A percentile compares a stretch with the other conserved stretches of the same genome.
Evolutionary conservation across 371 early-diverging fungal species (phyloP).

Genomic region (Paraphysoderma sedebokerense): DNA sequence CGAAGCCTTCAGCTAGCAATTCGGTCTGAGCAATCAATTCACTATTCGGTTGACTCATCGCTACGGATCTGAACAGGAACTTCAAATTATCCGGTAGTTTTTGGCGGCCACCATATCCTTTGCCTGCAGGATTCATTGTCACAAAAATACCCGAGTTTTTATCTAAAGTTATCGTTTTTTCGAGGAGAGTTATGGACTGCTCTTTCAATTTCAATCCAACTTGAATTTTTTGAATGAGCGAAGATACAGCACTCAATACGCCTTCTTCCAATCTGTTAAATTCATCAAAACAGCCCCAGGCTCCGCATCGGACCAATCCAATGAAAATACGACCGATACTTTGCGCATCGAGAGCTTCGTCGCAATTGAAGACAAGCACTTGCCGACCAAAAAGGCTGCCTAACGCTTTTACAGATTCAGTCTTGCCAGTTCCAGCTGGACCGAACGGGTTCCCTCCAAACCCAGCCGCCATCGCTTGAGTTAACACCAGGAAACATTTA

Average conservation of each 20-base stretch:
- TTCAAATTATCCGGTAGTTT: constrained; percentile 39
- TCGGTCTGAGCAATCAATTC: constrained; percentile 28
- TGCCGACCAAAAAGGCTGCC: constrained; percentile 31
- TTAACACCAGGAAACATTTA: constrained; percentile 31
- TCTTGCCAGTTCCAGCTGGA: constrained; percentile 33
- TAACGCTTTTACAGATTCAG: constrained; percentile 32
- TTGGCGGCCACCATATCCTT: constrained; percentile 41
- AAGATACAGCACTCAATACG: constrained; percentile 29
- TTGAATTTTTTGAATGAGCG: constrained; percentile 34
- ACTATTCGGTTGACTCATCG: constrained; percentile 36
- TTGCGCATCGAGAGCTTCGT: constrained; percentile 35
- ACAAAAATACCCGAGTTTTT: constrained; percentile 34
- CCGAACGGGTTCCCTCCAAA: constrained; percentile 39
- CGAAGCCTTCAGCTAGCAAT: constrained; percentile 30
- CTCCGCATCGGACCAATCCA: constrained; percentile 32
- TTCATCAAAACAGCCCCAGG: constrained; percentile 52
- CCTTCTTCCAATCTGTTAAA: constrained; percentile 39
- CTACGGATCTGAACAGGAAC: constrained; percentile 34
- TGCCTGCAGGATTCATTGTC: constrained; percentile 42
- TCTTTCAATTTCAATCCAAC: constrained; percentile 16
- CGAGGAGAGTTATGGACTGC: constrained; percentile 12
- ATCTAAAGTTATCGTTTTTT: constrained; percentile 16
- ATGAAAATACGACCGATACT: constrained; percentile 33
- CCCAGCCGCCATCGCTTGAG: constrained; percentile 30
- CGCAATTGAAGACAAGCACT: constrained; percentile 40